Evolutionary conservation across 495 filamentous ascomycete species (phyloP).

Genomic region (Podospora fimiseda): DNA sequence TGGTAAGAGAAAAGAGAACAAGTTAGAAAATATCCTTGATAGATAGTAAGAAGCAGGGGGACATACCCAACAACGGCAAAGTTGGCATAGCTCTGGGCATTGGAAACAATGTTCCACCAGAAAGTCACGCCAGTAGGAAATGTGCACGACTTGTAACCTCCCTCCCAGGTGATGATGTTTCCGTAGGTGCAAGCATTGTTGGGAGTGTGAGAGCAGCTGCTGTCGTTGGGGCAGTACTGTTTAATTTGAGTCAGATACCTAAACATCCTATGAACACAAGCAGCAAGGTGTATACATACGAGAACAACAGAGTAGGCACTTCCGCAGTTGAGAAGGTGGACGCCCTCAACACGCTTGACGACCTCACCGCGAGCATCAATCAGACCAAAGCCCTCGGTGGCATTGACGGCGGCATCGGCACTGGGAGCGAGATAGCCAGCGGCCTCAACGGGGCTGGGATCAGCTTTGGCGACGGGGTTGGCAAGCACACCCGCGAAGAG

Average conservation of each 20-base stretch:
- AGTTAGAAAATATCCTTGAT: too few species aligned
- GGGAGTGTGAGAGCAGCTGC: slow-evolving; percentile 5
- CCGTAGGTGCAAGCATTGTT: slow-evolving; percentile 3
- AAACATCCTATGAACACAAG: too few species aligned
- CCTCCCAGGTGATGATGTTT: slow-evolving; percentile 6
- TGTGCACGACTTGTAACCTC: slow-evolving; percentile 2
- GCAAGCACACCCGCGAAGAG: background rate
- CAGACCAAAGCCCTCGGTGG: too few species aligned
- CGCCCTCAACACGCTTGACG: background rate
- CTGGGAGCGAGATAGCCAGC: too few species aligned
- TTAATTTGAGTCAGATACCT: too few species aligned
- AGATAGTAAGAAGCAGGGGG: too few species aligned
- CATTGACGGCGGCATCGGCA: too few species aligned
- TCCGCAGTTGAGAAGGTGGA: background rate
- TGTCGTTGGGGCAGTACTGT: slow-evolving; percentile 14
- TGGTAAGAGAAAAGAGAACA: too few species aligned
- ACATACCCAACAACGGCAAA: slow-evolving; percentile 12
- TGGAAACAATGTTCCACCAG: slow-evolving; percentile 9
- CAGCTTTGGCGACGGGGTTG: background rate
- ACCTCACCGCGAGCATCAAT: background rate
- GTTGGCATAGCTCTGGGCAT: slow-evolving; percentile 8
- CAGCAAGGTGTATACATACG: too few species aligned
- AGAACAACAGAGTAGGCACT: background rate
- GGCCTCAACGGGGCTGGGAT: too few species aligned
- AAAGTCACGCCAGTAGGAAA: slow-evolving; percentile 13